Percentiles rank a stretch among this genome's conserved stretches.
Conservation (phyloP, 1,139 yeast species). For the Kluyveromyces sp. region DNA sequence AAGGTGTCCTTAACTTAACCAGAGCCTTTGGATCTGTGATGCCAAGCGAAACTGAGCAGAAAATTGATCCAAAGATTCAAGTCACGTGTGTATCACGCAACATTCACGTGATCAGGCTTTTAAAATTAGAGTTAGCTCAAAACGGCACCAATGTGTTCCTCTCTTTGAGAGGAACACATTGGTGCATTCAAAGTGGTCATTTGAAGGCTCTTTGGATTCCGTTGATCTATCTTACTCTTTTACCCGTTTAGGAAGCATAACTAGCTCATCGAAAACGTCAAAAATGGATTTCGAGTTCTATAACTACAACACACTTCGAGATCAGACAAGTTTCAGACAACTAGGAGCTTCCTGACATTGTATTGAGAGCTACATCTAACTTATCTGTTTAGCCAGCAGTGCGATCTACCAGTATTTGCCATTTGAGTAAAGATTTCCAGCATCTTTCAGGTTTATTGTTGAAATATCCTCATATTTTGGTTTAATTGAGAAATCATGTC, state of each 20-base stretch:
- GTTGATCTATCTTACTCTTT: background rate
- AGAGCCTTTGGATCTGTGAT: no score
- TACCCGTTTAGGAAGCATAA: constrained; percentile 11
- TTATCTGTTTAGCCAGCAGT: no score
- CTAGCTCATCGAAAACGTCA: constrained; percentile 1
- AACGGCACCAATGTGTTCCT: background rate
- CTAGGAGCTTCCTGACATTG: constrained; percentile 3
- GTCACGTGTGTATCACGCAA: background rate
- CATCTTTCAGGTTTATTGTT: no score
- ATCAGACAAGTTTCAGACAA: no score
- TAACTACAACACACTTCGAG: constrained; percentile 13
- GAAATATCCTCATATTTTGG: no score
- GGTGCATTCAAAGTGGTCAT: background rate
- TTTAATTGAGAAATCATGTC: constrained; percentile 11
- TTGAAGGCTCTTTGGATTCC: background rate
- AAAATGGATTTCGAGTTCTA: constrained; percentile 24
- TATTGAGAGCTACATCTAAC: no score
- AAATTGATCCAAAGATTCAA: background rate
- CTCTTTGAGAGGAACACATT: background rate
- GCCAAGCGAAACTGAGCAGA: background rate
- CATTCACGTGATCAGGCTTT: no score
- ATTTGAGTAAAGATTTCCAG: no score
- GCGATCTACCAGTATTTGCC: no score
- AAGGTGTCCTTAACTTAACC: no score
- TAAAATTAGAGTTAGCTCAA: no score